A percentile compares a stretch with the other conserved stretches of the same genome.
These are phyloP conservation scores for Aspergillus ustus DNA, from an alignment of 2,329 filamentous ascomycete genomes.

Conservation along the genomic window DNA sequence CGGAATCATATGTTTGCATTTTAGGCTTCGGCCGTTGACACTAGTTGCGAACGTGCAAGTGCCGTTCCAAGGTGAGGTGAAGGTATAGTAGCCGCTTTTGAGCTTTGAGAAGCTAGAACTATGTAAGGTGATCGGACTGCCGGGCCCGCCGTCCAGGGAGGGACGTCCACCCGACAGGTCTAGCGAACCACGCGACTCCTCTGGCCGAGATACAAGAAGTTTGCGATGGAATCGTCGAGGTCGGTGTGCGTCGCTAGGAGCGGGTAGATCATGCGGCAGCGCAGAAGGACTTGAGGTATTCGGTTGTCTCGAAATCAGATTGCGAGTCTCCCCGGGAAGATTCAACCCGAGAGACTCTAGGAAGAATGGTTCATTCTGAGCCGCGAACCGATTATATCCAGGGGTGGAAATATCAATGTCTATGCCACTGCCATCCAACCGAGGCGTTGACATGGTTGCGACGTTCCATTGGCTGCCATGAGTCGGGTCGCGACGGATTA, in stretches of 20 bases:
- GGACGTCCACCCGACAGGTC: constrained; percentile 24
- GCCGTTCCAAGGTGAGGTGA: constrained; percentile 84
- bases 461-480: constrained; percentile 77
- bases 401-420: constrained; percentile 63
- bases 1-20: constrained; percentile 72
- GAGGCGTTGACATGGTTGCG: constrained; percentile 60
- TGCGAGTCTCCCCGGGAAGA: constrained; percentile 22
- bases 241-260: constrained; percentile 22
- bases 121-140: constrained; percentile 22
- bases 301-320: constrained; percentile 7
- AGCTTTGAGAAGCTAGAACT: constrained; percentile 31
- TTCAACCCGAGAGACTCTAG: constrained; percentile 37
- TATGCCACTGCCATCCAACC: constrained; percentile 39
- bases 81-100: constrained; percentile 65
- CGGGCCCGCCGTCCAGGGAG: constrained; percentile 23
- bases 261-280: constrained; percentile 9
- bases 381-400: constrained; percentile 63
- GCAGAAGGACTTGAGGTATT: constrained; percentile 12
- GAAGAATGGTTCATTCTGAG: constrained; percentile 41
- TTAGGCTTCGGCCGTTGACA: constrained; percentile 72
- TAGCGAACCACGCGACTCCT: constrained; percentile 26
- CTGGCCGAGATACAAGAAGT: constrained; percentile 37
- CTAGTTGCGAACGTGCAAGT: constrained; percentile 84
- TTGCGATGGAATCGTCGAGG: constrained; percentile 39
- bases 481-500: constrained; percentile 75